Percentiles rank a stretch among this genome's conserved stretches.
Evolutionary conservation across 2,329 filamentous ascomycete species (phyloP).

Genomic region (Diaporthe nobilis): DNA sequence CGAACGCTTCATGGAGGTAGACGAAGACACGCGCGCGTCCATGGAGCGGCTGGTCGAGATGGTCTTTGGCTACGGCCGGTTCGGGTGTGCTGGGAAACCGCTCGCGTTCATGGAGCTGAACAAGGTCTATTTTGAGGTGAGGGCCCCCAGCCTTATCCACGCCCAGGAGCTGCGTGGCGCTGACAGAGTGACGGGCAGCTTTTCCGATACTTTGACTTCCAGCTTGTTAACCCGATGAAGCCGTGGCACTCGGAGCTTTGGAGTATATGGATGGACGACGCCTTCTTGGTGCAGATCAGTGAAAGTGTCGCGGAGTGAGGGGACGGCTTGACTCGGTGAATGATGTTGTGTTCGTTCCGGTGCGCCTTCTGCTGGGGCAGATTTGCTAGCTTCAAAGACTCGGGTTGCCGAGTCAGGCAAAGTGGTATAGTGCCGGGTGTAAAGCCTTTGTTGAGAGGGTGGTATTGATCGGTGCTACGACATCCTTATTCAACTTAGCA

Average conservation of each 20-base stretch:
- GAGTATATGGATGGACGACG: constrained; percentile 14
- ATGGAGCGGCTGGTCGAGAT: constrained; percentile 54
- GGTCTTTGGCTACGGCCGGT: constrained; percentile 57
- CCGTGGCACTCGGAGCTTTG: constrained; percentile 28
- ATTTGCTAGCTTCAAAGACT: neutral
- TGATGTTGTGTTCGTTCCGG: neutral
- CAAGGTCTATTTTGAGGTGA: constrained; percentile 58
- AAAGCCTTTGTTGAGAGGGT: neutral
- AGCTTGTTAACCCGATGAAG: constrained; percentile 26
- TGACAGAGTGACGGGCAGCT: neutral
- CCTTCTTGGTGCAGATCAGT: constrained; percentile 24
- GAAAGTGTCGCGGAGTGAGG: neutral
- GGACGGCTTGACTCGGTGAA: neutral
- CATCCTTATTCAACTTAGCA: neutral
- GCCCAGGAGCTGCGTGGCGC: neutral
- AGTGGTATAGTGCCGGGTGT: neutral
- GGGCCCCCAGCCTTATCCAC: neutral
- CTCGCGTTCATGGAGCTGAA: constrained; percentile 60
- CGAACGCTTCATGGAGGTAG: constrained; percentile 69
- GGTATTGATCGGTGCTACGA: neutral
- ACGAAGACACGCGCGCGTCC: constrained; percentile 48
- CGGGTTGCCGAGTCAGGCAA: neutral
- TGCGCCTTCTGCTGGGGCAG: neutral
- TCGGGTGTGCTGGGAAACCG: constrained; percentile 58
- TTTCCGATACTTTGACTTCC: constrained; percentile 39